These are phyloP conservation scores for Nepenthes gracilis DNA, from an alignment of 148 eudicot species.

Conservation along the genomic window DNA sequence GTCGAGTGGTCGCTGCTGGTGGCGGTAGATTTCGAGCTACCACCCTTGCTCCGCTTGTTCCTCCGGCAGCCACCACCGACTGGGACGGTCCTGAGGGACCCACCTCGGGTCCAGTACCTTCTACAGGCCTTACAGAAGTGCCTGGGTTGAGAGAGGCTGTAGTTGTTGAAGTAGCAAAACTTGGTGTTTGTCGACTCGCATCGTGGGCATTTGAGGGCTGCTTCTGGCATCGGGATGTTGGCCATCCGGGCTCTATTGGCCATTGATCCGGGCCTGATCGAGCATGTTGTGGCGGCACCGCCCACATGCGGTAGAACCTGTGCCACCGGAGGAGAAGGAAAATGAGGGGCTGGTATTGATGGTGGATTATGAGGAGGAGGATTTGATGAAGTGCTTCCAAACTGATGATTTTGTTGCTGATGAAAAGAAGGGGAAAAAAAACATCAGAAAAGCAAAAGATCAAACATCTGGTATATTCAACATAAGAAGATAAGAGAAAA, in stretches of 20 bases:
- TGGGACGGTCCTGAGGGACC: slow-evolving; percentile 55
- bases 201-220: slow-evolving; percentile 53
- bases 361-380: slow-evolving; percentile 10
- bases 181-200: slow-evolving; percentile 63
- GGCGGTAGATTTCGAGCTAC: slow-evolving; percentile 34
- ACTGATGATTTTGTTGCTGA: slow-evolving; percentile 31
- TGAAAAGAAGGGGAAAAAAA: neutral
- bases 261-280: slow-evolving; percentile 63
- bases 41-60: slow-evolving; percentile 47
- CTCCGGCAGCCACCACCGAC: slow-evolving; percentile 63
- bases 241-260: slow-evolving; percentile 57
- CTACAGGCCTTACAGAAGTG: slow-evolving; percentile 70
- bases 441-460: slow-evolving; percentile 7
- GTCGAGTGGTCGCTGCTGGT: slow-evolving; percentile 17
- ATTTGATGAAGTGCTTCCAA: slow-evolving; percentile 8
- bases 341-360: slow-evolving; percentile 6
- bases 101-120: slow-evolving; percentile 63
- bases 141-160: slow-evolving; percentile 60
- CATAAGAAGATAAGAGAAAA: neutral
- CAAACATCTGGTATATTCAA: slow-evolving; percentile 39
- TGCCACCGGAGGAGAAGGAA: slow-evolving; percentile 11
- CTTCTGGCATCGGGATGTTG: slow-evolving; percentile 54
- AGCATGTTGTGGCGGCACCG: slow-evolving; percentile 11
- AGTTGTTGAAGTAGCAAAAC: slow-evolving; percentile 69
- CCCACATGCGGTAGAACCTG: slow-evolving; percentile 10